Conservation (phyloP, 805 yeast species). For the Tanozyma kutaoensis region DNA sequence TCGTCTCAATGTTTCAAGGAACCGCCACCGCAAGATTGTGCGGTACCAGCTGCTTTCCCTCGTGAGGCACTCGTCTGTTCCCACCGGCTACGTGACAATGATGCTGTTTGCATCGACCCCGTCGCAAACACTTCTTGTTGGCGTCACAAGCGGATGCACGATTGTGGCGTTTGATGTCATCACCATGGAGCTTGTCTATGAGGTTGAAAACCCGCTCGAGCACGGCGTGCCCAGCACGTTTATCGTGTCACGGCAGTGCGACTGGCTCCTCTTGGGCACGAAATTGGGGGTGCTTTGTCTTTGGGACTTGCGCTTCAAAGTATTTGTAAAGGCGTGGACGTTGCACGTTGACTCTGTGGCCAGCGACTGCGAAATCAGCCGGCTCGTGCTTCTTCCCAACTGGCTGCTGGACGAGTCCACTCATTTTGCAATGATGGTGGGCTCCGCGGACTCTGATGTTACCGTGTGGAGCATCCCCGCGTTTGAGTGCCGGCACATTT, state of each 20-base stretch:
- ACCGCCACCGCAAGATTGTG: conserved; percentile 17
- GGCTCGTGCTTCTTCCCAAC: conserved; percentile 31
- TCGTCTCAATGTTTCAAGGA: conserved; percentile 19
- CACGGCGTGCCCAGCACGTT: conserved; percentile 60
- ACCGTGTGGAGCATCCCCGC: conserved; percentile 68
- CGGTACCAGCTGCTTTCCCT: conserved; percentile 12
- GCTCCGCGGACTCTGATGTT: conserved; percentile 43
- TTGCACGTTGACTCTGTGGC: conserved; percentile 25
- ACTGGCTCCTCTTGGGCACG: conserved; percentile 70
- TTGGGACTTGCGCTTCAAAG: conserved; percentile 69
- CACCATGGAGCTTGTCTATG: conserved; percentile 29
- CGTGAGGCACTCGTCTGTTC: conserved; percentile 4
- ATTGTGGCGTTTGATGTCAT: conserved; percentile 46
- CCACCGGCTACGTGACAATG: conserved; percentile 29
- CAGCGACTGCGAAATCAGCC: conserved; percentile 20
- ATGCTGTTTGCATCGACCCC: conserved; percentile 27
- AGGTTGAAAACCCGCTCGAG: conserved; percentile 38
- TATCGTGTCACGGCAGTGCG: conserved; percentile 34
- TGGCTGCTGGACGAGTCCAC: conserved; percentile 8
- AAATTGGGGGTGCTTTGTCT: conserved; percentile 57
- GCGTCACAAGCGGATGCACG: conserved; percentile 39
- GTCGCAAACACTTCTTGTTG: conserved; percentile 30
- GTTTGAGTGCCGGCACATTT: conserved; percentile 36
- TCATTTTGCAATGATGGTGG: conserved; percentile 48
- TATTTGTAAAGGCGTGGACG: conserved; percentile 49